These are phyloP conservation scores for Xylariomycetidae sp. DNA, from an alignment of 2,329 filamentous ascomycete genomes.

Conservation along the genomic window DNA sequence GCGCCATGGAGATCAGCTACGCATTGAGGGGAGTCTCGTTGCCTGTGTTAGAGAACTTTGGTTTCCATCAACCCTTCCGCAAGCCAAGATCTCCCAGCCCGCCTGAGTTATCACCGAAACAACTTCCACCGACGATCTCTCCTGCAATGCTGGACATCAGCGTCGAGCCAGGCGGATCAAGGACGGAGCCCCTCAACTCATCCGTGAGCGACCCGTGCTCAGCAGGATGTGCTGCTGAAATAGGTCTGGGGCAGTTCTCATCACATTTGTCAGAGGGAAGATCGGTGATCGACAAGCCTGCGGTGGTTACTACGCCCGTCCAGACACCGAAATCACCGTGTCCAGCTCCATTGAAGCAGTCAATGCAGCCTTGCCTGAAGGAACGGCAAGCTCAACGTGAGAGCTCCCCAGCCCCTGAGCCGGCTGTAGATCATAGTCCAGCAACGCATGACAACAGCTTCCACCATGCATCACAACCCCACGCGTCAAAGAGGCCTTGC, in stretches of 20 bases:
- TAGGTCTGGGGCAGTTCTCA: no score
- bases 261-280: no score
- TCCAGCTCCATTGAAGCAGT: no score
- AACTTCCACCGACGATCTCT: conserved; percentile 21
- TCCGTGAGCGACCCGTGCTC: no score
- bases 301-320: no score
- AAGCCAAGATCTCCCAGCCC: conserved; percentile 21
- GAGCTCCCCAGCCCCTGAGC: conserved; percentile 5
- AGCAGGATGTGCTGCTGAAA: no score
- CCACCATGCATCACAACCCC: conserved; percentile 5
- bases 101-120: conserved; percentile 32
- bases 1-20: conserved; percentile 22
- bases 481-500: conserved; percentile 22
- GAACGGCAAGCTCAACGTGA: no score
- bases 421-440: conserved; percentile 3
- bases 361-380: no score
- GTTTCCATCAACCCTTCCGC: conserved; percentile 22
- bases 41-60: conserved; percentile 29
- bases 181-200: no score
- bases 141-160: conserved; percentile 6
- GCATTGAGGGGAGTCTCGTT: conserved; percentile 29
- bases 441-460: conserved; percentile 2
- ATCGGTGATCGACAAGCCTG: no score
- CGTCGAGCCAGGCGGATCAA: background rate
- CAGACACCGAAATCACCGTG: no score